These are phyloP conservation scores for Kwoniella shandongensis DNA, from an alignment of 768 basidiomycete species.

Conservation along the genomic window DNA sequence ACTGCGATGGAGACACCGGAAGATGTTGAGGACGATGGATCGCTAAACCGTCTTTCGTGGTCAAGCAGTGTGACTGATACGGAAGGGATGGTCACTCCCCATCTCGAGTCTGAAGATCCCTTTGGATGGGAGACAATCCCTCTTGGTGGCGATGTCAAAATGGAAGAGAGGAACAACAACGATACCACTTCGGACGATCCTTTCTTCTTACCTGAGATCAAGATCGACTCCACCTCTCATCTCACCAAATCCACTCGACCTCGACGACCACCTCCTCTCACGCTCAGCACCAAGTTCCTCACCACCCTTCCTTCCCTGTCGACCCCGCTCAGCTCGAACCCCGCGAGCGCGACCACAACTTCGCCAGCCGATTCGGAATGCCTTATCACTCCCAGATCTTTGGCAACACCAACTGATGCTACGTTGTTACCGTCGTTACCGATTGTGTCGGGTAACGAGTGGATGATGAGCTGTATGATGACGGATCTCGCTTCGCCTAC, in stretches of 20 bases:
- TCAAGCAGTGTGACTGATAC: constrained; percentile 12
- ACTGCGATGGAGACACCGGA: constrained; percentile 7
- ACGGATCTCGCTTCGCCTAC: neutral
- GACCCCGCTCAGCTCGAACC: constrained; percentile 7
- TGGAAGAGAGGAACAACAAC: constrained; percentile 8
- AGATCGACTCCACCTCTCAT: neutral
- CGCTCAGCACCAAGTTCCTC: constrained; percentile 12
- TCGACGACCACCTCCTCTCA: constrained; percentile 20
- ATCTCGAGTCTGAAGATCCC: constrained; percentile 16
- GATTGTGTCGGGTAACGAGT: constrained; percentile 17
- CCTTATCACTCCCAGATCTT: constrained; percentile 2
- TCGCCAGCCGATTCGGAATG: constrained; percentile 13
- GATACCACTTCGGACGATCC: too few relatives aligned
- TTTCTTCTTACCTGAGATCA: neutral
- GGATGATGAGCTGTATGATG: neutral
- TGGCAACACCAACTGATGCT: constrained; percentile 4
- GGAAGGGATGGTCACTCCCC: constrained; percentile 5
- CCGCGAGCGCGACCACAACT: constrained; percentile 11
- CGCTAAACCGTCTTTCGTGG: constrained; percentile 18
- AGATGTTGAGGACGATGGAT: constrained; percentile 19
- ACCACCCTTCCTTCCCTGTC: neutral
- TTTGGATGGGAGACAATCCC: constrained; percentile 15
- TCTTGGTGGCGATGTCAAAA: constrained; percentile 14
- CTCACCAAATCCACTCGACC: neutral
- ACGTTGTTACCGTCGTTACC: constrained; percentile 12